Base-by-base conservation (phyloP, 2,329 filamentous ascomycete species). In the Fusarium napiforme region DNA sequence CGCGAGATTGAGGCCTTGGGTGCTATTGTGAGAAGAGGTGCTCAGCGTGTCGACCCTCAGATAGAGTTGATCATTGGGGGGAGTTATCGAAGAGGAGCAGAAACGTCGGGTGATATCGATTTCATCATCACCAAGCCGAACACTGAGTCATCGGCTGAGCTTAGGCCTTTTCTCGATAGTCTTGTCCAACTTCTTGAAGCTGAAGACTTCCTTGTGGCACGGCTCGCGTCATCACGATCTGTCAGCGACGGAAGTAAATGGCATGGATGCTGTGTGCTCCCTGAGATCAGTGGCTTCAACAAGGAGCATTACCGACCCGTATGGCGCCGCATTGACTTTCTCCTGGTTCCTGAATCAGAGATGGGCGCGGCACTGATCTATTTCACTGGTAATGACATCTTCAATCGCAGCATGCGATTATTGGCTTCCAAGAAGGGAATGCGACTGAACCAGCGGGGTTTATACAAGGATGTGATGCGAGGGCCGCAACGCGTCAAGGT, bases 361-460 rank as follows among this genome's bases (percentile, higher is more conserved):
- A 87, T 94, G 57, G 96, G 96, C 3, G 95, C 93, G 0, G 95
- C 95, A 1, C 80, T 98, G 69, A 88, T 98, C n/a, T 98, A 98
- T 79, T 98, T 98, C 78, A 98, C 96, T 0, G 96, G 96, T 2
- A 96, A 98, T 75, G 95, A 97, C 79, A 92, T 97, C 39, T 98
- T 98, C 84, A 98, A 98, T 81, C 87, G 95, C 21, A 97, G 93
- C 78, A 89, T 98, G 80, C 85, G 96, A 72, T 83, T 97, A 21
- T 81, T 98, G 72, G 94, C 95, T 19, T 89, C 90, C 43, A 94
- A 90, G 82, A 96, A 93, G 82, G 89, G 90, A 0, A 95, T 97
- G 93, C 84, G 93, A 57, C 80, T 98, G 61, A 98, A 97, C 75
- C 95, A 98, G 82, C 86, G 88, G 36, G 96, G 95, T 0, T 80